Base-by-base conservation (phyloP, 2,329 filamentous ascomycete genomes). In the Colletotrichum sp. region DNA sequence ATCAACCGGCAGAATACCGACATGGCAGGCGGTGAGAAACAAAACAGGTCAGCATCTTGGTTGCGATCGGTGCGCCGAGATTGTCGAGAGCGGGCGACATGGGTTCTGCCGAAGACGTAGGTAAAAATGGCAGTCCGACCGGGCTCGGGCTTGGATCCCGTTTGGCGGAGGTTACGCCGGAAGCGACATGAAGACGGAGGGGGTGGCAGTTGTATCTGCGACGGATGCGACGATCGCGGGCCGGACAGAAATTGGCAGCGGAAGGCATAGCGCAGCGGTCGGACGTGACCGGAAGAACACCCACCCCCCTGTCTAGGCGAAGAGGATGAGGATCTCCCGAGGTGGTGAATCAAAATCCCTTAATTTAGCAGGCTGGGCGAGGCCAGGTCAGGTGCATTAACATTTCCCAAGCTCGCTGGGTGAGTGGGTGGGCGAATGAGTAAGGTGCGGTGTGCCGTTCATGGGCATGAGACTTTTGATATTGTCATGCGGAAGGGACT, bases 131-230 rank as follows among this genome's bases (percentile, higher is more conserved):
- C 24, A 59, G 30, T 24, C 30, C 30, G 65, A 8, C 65, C n/a
- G 39, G n/a, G 28, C 28, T 67, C 32, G 30, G 65, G 21, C 39
- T 32, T 39, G 24, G 52, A 21, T 43, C 26, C 48, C 65, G 18
- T 59, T 67, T 16, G 28, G 48, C 65, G 60, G 60, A 34, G 18
- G 52, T 26, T 64, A 24, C 18, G 30, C 68, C 60, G 65, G 57
- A 75, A 75, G 73, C 73, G 64, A 75, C 64, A 73, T 68, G 59
- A 73, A 24, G 43, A 68, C 64, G 70, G 64, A 73, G 63, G 39
- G 21, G 39, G 21, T 30, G 32, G n/a, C 12, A 34, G 21, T 36
- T 75, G 73, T 73, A 73, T 75, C 57, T 75, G 70, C 59, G 64
- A 75, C 73, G 73, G 70, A 32, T 48, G 43, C 24, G 73, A 75